Conservation (phyloP, 2,329 filamentous ascomycete species). For the Paracamarosporium sp. region DNA sequence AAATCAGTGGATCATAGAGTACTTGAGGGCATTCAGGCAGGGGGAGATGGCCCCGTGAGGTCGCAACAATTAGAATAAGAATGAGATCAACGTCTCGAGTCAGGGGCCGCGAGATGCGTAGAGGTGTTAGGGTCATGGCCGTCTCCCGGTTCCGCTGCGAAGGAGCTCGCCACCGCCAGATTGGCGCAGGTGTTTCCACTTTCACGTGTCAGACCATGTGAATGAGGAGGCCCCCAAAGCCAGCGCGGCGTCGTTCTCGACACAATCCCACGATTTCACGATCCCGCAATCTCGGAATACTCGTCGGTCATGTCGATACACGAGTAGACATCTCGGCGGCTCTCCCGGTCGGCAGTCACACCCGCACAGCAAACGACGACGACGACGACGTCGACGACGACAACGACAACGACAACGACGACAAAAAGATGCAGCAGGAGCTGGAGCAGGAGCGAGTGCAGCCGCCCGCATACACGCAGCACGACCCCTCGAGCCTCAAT, state of each 20-base stretch:
- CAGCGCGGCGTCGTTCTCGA: slow-evolving; percentile 1
- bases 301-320: not conserved
- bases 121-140: not conserved
- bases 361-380: not conserved
- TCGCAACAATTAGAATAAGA: too few relatives aligned
- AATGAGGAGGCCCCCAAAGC: slow-evolving; percentile 2
- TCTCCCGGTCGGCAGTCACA: not conserved
- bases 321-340: not conserved
- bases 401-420: too few relatives aligned
- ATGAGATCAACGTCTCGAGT: too few relatives aligned
- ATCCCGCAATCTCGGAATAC: not conserved
- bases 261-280: not conserved
- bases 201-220: slow-evolving; percentile 4
- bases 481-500: slow-evolving; percentile 49
- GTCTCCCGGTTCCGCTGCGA: not conserved
- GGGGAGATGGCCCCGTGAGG: too few relatives aligned
- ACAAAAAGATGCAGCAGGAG: too few relatives aligned
- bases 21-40: too few relatives aligned
- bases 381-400: not conserved
- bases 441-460: slow-evolving; percentile 33
- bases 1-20: too few relatives aligned
- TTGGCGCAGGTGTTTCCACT: not conserved
- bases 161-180: slow-evolving; percentile 2
- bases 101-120: too few relatives aligned
- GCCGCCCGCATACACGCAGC: slow-evolving; percentile 52